Base-by-base conservation (phyloP, 768 basidiomycete genomes). In the Leccinum fibrillosum region DNA sequence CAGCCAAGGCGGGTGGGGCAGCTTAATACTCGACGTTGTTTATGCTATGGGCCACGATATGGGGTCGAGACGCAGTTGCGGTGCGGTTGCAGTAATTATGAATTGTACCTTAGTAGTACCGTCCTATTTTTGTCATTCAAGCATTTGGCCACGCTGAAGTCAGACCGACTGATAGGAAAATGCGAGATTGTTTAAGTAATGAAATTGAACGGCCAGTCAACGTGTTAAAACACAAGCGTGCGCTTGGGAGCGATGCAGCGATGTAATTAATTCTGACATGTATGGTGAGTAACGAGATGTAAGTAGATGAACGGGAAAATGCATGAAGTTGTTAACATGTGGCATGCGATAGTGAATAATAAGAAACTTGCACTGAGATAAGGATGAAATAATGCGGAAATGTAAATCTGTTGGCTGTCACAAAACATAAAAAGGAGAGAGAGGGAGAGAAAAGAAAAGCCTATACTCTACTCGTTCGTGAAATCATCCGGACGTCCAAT, bases 1-100 rank as follows among this genome's bases (percentile, higher is more conserved):
- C 73, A 7, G 56, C 63, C 49, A 66, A 60, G 53, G 68, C 68
- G 4, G 53, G 60, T 6, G 64, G 64, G 34, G n/a, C 56, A 4
- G 44, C 57, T 37, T 70, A 54, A 67, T 28, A 35, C 42, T 17
- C 0, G 15, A 39, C 5, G n/a, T 12, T 21, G 21, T 35, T 23
- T 54, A 42, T 52, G 15, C 37, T 15, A 28, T 30, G 53, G 34
- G 49, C 11, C 48, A 19, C 10, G 45, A 42, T 45, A 12, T 44
- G 3, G 21, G 47, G 34, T 45, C 13, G 34, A 42, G 53, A 54
- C 47, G 49, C 55, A 53, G 39, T 48, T 42, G 35, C 21, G 2
- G 7, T 42, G 35, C 21, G 2, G 7, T 15, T 45, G 50, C 17
- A 10, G 53, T 61, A 64, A 70, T 62, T 68, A 66, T 70, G 52